phyloP scores from a whole-genome alignment of 352 stramenopile genomes.

The Phytophthora meadii region DNA sequence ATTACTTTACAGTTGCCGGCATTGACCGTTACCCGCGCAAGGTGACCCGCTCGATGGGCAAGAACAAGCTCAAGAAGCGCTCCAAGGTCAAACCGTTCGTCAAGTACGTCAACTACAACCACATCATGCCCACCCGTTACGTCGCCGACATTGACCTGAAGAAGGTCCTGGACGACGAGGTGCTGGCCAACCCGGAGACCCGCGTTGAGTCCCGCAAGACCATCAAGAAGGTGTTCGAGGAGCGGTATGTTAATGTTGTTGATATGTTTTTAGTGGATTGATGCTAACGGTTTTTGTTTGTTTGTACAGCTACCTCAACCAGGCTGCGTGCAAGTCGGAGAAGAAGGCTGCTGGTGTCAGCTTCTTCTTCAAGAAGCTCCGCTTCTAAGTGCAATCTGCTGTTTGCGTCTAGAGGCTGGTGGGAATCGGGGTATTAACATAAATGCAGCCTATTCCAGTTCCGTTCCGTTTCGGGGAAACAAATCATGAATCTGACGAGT shows the following conservation, averaged over 20 bases:
- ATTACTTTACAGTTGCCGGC: constrained; percentile 83
- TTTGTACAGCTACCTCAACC: constrained; percentile 86
- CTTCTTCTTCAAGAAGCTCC: constrained; percentile 99
- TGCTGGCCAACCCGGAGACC: constrained; percentile 83
- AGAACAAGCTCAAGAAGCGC: constrained; percentile 97
- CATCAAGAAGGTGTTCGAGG: constrained; percentile 99
- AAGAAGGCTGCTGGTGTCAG: constrained; percentile 98
- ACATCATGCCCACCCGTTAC: constrained; percentile 99
- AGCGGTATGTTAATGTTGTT: constrained; percentile 85
- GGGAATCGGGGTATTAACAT: constrained; percentile 58
- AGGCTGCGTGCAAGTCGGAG: constrained; percentile 96
- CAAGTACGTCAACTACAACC: constrained; percentile 99
- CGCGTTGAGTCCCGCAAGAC: constrained; percentile 96
- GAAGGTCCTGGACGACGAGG: constrained; percentile 95
- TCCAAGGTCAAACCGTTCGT: constrained; percentile 99
- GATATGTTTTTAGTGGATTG: not conserved
- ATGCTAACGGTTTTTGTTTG: constrained; percentile 25
- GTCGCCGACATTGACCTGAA: constrained; percentile 99
- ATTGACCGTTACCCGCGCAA: constrained; percentile 97
- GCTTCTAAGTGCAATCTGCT: constrained; percentile 94
- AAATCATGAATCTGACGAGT: constrained; percentile 27
- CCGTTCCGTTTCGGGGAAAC: constrained; percentile 57
- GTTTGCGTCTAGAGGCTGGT: constrained; percentile 56
- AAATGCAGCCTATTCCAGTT: constrained; percentile 74
- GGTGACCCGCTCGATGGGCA: constrained; percentile 97